Percentiles rank a stretch among this genome's conserved stretches.
These are phyloP conservation scores for Puya raimondii DNA, from an alignment of 176 grass and related monocot genomes.

Conservation along the genomic window DNA sequence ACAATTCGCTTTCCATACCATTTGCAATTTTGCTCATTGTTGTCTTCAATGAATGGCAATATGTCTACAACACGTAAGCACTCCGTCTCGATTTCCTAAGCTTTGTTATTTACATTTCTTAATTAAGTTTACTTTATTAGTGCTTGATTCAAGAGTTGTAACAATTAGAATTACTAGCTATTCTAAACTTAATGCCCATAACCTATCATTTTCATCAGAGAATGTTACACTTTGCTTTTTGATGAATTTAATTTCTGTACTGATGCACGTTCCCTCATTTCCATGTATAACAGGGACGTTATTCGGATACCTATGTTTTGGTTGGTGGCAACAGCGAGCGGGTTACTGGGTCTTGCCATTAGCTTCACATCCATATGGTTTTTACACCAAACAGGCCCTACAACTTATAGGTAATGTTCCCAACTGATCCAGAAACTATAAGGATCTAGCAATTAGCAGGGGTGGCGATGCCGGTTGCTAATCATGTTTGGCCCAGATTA, in stretches of 20 bases:
- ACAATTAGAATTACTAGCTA: too few relatives aligned
- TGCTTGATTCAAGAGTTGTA: too few relatives aligned
- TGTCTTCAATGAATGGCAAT: conserved; percentile 70
- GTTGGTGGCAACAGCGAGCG: conserved; percentile 69
- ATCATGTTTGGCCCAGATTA: neutral
- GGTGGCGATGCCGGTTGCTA: neutral
- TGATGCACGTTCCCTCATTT: neutral
- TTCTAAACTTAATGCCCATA: too few relatives aligned
- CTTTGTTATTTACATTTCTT: neutral
- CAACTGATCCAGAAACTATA: neutral
- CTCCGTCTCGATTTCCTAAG: neutral
- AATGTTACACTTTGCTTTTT: neutral
- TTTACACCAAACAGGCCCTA: conserved; percentile 71
- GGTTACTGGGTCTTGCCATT: conserved; percentile 70
- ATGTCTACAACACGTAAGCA: conserved; percentile 70
- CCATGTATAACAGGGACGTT: conserved; percentile 42
- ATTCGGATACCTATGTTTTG: conserved; percentile 78
- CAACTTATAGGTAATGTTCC: conserved; percentile 64
- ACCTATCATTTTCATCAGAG: too few relatives aligned
- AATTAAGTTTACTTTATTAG: neutral
- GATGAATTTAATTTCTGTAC: neutral
- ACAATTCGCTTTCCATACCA: conserved; percentile 74
- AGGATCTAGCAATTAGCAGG: too few relatives aligned
- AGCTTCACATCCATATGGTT: conserved; percentile 95
- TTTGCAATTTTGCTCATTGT: conserved; percentile 62